Conservation (phyloP, 2,329 filamentous ascomycete genomes). For the Fusarium piperis region DNA sequence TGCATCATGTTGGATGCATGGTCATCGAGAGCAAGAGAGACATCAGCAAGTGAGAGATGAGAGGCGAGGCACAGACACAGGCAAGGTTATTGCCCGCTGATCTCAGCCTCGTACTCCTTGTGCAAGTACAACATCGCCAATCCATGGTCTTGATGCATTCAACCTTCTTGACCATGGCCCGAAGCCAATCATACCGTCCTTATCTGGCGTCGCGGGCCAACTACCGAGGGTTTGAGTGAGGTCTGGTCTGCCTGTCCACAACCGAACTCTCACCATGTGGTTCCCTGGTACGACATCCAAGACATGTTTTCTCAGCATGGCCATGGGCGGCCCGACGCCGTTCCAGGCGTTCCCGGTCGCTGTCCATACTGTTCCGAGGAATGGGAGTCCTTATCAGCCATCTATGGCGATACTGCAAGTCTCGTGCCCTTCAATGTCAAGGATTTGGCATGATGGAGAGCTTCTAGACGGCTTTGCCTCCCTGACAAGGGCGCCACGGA, state of each 20-base stretch:
- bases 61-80: too few relatives aligned
- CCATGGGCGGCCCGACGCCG: slow-evolving; percentile 2
- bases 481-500: slow-evolving; percentile 25
- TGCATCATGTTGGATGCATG: neutral
- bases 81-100: neutral
- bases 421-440: neutral
- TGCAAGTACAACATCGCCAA: slow-evolving; percentile 27
- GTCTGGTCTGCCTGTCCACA: slow-evolving; percentile 6
- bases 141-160: slow-evolving; percentile 10
- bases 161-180: neutral
- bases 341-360: neutral
- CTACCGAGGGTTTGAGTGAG: slow-evolving; percentile 16
- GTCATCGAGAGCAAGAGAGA: neutral
- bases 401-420: neutral
- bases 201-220: slow-evolving; percentile 15
- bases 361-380: neutral
- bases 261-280: slow-evolving; percentile 32
- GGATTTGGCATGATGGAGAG: slow-evolving; percentile 6
- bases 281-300: slow-evolving; percentile 27
- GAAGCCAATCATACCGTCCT: slow-evolving; percentile 2
- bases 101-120: slow-evolving; percentile 1
- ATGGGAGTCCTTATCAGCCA: neutral
- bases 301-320: slow-evolving; percentile 26
- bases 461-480: slow-evolving; percentile 5
- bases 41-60: neutral